phyloP scores from a whole-genome alignment of 306 rosid species.

The Quercus parvula region DNA sequence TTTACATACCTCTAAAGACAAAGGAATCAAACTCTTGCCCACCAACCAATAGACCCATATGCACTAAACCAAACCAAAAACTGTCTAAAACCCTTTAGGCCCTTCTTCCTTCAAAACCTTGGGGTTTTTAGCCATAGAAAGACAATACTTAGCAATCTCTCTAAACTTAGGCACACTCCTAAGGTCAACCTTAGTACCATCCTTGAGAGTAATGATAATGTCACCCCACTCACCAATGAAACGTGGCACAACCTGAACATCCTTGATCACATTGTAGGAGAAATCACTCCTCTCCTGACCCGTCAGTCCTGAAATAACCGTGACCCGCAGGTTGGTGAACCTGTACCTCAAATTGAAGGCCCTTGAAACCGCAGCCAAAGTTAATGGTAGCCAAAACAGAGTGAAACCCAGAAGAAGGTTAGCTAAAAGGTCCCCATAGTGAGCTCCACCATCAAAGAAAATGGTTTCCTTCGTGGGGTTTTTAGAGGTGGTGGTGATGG shows the following conservation, averaged over 20 bases:
- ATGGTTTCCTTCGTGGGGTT: constrained; percentile 52
- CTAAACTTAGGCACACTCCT: constrained; percentile 87
- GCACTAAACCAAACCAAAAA: background rate
- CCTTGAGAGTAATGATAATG: constrained; percentile 68
- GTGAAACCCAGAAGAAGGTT: constrained; percentile 79
- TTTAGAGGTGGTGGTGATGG: constrained; percentile 21
- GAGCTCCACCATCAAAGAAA: constrained; percentile 98
- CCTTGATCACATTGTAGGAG: constrained; percentile 67
- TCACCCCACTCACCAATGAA: constrained; percentile 98
- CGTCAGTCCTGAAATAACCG: constrained; percentile 80
- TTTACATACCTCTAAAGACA: constrained; percentile 18
- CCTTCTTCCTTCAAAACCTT: constrained; percentile 30
- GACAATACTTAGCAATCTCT: constrained; percentile 79
- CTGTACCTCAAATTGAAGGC: constrained; percentile 74
- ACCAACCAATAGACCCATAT: background rate
- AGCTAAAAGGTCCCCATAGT: constrained; percentile 72
- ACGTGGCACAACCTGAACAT: constrained; percentile 89
- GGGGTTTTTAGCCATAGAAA: constrained; percentile 53
- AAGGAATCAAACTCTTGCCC: background rate
- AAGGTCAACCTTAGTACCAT: constrained; percentile 83
- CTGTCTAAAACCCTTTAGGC: constrained; percentile 59
- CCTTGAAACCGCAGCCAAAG: constrained; percentile 78
- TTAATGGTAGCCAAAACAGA: constrained; percentile 81
- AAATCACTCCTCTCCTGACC: constrained; percentile 87
- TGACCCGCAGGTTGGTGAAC: constrained; percentile 86